Conservation (phyloP, 2,329 filamentous ascomycete genomes). For the Didymella arachidicola region DNA sequence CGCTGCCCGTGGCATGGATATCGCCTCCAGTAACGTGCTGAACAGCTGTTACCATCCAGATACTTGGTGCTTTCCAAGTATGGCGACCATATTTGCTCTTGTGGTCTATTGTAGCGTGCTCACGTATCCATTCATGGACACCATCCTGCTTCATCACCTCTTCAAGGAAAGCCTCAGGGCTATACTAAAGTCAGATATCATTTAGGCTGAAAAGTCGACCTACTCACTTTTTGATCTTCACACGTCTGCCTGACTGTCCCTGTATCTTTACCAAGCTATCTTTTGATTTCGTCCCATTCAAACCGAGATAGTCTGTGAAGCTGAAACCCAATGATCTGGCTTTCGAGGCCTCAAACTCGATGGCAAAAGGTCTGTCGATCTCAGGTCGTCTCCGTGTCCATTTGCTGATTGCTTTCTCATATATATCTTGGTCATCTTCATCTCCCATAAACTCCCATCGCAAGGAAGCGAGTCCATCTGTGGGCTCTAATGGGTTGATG, state of each 20-base stretch:
- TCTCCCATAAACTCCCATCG: conserved; percentile 5
- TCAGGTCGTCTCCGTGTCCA: not conserved
- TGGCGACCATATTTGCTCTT: conserved; percentile 3
- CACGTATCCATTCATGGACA: conserved; percentile 1
- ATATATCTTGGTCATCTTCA: not conserved
- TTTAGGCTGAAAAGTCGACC: not conserved
- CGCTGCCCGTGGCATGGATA: not conserved
- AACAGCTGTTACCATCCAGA: conserved; percentile 8
- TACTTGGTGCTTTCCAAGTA: not conserved
- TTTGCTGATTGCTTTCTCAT: conserved; percentile 2
- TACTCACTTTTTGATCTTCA: not conserved
- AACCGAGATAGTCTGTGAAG: not conserved
- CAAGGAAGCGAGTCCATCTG: not conserved
- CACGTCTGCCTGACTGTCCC: not conserved
- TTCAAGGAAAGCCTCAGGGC: conserved; percentile 1
- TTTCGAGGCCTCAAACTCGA: not conserved
- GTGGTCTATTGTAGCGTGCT: conserved; percentile 3
- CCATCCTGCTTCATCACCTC: conserved; percentile 2
- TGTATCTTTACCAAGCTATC: not conserved
- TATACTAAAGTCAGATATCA: not conserved
- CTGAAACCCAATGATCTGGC: not conserved
- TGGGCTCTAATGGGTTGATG: conserved; percentile 3
- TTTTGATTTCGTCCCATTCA: not conserved
- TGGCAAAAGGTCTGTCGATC: not conserved
- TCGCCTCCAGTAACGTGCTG: conserved; percentile 3